These are phyloP conservation scores for Pisolithus tinctorius DNA, from an alignment of 768 basidiomycete species.

Conservation along the genomic window DNA sequence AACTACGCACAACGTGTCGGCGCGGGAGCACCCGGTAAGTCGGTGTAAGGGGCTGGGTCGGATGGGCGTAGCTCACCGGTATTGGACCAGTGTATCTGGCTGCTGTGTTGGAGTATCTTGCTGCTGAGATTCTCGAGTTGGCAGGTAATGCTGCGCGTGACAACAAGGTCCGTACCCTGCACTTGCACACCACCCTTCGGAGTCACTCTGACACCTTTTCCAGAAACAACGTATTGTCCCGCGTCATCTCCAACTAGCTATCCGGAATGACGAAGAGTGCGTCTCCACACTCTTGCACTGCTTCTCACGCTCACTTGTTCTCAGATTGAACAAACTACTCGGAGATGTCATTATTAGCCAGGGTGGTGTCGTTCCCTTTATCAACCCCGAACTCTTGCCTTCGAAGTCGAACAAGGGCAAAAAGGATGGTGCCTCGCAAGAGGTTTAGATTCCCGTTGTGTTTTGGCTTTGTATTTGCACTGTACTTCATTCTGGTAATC, in stretches of 20 bases:
- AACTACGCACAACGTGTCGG: conserved; percentile 70
- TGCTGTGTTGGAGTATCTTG: conserved; percentile 81
- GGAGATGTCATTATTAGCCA: conserved; percentile 65
- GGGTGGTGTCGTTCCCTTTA: conserved; percentile 71
- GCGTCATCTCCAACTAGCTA: conserved; percentile 68
- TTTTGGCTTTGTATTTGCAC: conserved; percentile 15
- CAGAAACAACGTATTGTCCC: conserved; percentile 75
- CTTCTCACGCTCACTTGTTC: background rate
- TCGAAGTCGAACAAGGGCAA: conserved; percentile 41
- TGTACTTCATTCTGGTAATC: conserved; percentile 21
- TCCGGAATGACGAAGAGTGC: conserved; percentile 71
- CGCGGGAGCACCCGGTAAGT: conserved; percentile 58
- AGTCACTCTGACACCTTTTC: background rate
- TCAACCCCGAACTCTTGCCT: conserved; percentile 43
- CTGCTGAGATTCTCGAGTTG: conserved; percentile 81
- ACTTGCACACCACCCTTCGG: background rate
- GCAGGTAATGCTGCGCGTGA: conserved; percentile 76
- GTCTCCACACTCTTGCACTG: conserved; percentile 9
- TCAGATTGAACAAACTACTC: conserved; percentile 49
- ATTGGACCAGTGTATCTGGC: conserved; percentile 61
- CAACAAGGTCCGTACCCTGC: conserved; percentile 42
- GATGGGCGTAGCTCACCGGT: background rate
- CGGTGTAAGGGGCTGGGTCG: too few relatives aligned
- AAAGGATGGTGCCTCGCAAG: conserved; percentile 45
- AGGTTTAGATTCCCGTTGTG: conserved; percentile 32